Evolutionary conservation across 176 grass and related monocot genomes (phyloP), one percentile per base, ranked within the genome.

Genomic region (Raddia guianensis): DNA sequence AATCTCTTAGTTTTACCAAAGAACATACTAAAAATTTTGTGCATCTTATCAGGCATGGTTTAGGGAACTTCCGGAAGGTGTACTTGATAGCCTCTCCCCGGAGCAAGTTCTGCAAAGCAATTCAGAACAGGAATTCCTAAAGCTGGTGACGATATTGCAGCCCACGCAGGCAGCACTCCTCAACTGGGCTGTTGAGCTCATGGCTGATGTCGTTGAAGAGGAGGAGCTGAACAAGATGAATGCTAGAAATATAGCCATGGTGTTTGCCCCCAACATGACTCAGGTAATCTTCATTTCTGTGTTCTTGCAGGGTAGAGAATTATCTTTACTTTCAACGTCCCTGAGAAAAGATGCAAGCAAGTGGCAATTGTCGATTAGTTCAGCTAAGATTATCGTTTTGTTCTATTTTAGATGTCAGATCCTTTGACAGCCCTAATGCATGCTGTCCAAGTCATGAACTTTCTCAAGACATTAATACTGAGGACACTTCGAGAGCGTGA

Each of bases 381-480:
- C 5, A 47, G 1, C 83, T 59, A 43, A 80, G 63, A n/a, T 72
- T 61, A 9, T 60, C 63, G 49, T 81, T 32, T 77, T 83, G 47
- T 76, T 90, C 44, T 52, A 73, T 85, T n/a, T 46, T 81, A 98
- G 95, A 98, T 98, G 95, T 95, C 95, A 52, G 92, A 98, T 89
- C 92, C 95, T 63, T 89, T 98, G 82, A 98, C 95, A 82, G 92
- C 92, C 56, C 81, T 95, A 45, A 98, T 98, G 92, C 95, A 98
- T 49, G 94, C 91, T 4, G 94, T 97, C 79, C 94, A 97, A 97
- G 94, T 97, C 54, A 97, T 97, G 91, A 94, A 97, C 77, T 92
- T 97, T 11, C 94, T 97, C 64, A 97, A 94, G 82, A 92, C 87
- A 73, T 66, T 97, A 50, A 98, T 95, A 77, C 78, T 98, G 61